A percentile compares a stretch with the other conserved stretches of the same genome.
Evolutionary conservation across 176 grass and related monocot genomes (phyloP).

Genomic region (Secale cereale): DNA sequence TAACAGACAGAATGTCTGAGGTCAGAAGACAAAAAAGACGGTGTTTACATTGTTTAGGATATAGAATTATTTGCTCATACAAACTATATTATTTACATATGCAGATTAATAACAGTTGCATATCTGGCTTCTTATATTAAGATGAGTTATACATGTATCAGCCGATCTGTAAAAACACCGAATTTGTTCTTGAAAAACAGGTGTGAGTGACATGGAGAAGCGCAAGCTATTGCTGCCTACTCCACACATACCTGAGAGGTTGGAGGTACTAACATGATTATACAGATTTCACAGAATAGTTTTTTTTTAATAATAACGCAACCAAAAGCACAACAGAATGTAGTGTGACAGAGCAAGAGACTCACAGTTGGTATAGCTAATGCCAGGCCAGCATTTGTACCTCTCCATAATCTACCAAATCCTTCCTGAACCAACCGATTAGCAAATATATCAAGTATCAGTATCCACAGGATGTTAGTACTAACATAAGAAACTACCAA

Average conservation of each 20-base stretch:
- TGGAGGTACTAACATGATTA: slow-evolving; percentile 6
- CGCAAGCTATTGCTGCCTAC: background rate
- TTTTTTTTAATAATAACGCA: background rate
- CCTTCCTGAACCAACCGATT: slow-evolving; percentile 67
- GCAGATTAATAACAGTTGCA: background rate
- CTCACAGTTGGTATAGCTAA: slow-evolving; percentile 91
- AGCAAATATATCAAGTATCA: background rate
- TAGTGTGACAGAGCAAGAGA: background rate
- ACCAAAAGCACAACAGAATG: background rate
- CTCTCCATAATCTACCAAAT: slow-evolving; percentile 86
- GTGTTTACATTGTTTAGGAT: background rate
- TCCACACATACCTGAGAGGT: background rate
- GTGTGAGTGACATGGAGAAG: background rate
- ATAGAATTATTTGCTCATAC: background rate
- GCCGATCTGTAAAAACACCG: background rate
- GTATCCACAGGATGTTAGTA: background rate
- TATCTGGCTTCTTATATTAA: background rate
- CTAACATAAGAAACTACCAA: background rate
- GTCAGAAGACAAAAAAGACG: background rate
- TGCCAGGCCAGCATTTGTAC: slow-evolving; percentile 92
- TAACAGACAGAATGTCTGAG: background rate
- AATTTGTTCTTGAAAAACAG: background rate
- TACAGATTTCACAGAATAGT: background rate
- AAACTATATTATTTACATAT: background rate
- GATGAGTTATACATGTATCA: background rate